Base-by-base conservation (phyloP, 2,329 filamentous ascomycete genomes). In the Ceratocystis albifundus region DNA sequence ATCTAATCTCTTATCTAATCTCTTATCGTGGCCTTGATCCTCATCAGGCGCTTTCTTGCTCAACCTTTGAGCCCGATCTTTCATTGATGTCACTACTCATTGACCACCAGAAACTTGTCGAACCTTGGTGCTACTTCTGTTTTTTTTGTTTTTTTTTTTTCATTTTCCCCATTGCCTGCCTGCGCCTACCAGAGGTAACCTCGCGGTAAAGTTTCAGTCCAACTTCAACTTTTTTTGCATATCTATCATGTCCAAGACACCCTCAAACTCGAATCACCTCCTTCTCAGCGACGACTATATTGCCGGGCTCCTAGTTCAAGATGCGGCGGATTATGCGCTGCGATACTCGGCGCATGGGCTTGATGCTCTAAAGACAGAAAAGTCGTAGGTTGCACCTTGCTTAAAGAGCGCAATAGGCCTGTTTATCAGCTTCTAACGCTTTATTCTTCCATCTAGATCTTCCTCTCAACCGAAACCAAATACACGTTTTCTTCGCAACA, bases 401-500 rank as follows among this genome's bases (percentile, higher is more conserved):
- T 41, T 41, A 41, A 41, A 41, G 36, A 41, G 36, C 36, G 36
- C 36, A 41, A 41, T 10, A 41, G 7, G 8, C 36, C 53, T 57
- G 3, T 25, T 57, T 30, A 4, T 3, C 15, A 30, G 17, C 25
- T 22, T 55, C 55, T 50, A 45, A 12, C n/a, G 22, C 4, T 32
- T 46, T 50, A 41, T 57, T 28, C 22, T 64, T 64, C 65, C 69
- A 63, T 67, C 66, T 69, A 32, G 53, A 3, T 66, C 65, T 45
- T 44, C 66, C 32, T 48, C 59, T 4, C 63, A 68, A 44, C 90
- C 89, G 0, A 96, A 93, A 74, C 92, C 93, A 2, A 97, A 99
- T 72, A 96, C 89, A 0, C 84, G 88, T 44, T 97, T 97, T 73
- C 78, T 99, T 53, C 86, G 86, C 67, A 88, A 94, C 72, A 89